Conservation (phyloP, 169 alveolate genomes). For the Plasmodium knowlesi region DNA sequence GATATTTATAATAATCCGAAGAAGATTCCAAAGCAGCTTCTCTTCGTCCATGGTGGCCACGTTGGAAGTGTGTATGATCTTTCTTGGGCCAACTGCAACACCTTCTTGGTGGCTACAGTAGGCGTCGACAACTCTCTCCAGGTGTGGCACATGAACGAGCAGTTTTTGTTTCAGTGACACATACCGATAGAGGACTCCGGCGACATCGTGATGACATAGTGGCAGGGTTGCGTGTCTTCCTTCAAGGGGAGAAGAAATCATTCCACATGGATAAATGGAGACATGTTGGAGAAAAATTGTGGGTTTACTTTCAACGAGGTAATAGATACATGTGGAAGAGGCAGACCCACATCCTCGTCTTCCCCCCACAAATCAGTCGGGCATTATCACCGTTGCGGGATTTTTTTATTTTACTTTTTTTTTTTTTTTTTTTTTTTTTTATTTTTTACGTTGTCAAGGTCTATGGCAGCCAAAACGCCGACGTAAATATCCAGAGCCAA, state of each 20-base stretch:
- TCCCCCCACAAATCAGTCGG: not conserved
- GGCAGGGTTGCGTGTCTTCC: not conserved
- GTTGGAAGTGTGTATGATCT: slow-evolving; percentile 81
- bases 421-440: too few species aligned
- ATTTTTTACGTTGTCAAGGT: not conserved
- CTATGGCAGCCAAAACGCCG: not conserved
- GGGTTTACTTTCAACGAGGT: not conserved
- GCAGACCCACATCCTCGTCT: not conserved
- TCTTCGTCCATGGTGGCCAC: slow-evolving; percentile 84
- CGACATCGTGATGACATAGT: not conserved
- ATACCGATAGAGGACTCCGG: not conserved
- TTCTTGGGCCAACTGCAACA: slow-evolving; percentile 79
- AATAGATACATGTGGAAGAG: not conserved
- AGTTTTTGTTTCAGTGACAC: slow-evolving; percentile 47
- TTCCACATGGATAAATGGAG: not conserved
- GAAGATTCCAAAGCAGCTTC: slow-evolving; percentile 76
- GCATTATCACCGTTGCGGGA: not conserved
- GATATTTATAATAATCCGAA: slow-evolving; percentile 58
- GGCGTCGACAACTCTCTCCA: slow-evolving; percentile 67
- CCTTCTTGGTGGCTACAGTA: slow-evolving; percentile 44
- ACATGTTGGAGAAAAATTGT: not conserved
- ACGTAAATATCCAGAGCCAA: not conserved
- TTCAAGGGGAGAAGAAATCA: not conserved
- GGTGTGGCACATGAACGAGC: slow-evolving; percentile 72
- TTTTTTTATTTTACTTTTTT: too few species aligned